These are phyloP conservation scores for Nakazawaea pomicola DNA, from an alignment of 805 yeast species.

Conservation along the genomic window DNA sequence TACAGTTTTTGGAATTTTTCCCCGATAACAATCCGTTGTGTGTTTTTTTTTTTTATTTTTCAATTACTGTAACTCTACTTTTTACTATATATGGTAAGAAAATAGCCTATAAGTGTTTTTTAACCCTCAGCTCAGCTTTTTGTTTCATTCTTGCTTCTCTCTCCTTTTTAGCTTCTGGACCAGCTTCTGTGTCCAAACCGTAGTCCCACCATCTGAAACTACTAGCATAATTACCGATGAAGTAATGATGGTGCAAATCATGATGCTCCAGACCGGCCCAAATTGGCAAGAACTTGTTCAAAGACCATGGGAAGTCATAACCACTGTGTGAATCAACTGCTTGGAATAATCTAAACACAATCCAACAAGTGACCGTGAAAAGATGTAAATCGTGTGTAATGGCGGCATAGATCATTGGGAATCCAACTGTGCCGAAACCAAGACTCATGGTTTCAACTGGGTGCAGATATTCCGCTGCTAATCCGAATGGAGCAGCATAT, in stretches of 20 bases:
- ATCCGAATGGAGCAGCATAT: constrained; percentile 59
- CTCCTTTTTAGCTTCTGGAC: constrained; percentile 43
- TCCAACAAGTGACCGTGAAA: constrained; percentile 51
- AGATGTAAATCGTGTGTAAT: constrained; percentile 43
- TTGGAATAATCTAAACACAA: constrained; percentile 46
- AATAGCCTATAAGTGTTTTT: constrained; percentile 8
- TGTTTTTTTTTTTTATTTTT: too few species aligned
- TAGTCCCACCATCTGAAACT: constrained; percentile 57
- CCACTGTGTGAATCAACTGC: constrained; percentile 62
- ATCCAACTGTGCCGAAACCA: constrained; percentile 58
- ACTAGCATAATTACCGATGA: constrained; percentile 55
- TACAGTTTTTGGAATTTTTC: too few species aligned
- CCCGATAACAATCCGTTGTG: too few species aligned
- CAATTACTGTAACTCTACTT: too few species aligned
- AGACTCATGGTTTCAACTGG: constrained; percentile 53
- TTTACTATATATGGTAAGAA: too few species aligned
- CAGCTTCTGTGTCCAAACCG: constrained; percentile 49
- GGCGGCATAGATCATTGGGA: constrained; percentile 51
- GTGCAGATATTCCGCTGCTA: constrained; percentile 59
- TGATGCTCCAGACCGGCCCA: constrained; percentile 68
- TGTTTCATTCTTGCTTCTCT: constrained; percentile 40
- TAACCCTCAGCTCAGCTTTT: constrained; percentile 32
- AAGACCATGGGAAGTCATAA: constrained; percentile 58
- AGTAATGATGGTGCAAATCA: constrained; percentile 56
- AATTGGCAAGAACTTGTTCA: constrained; percentile 50